Evolutionary conservation across 176 grass and related monocot genomes (phyloP), one percentile per base, ranked within the genome.

Genomic region (Poa pratensis): DNA sequence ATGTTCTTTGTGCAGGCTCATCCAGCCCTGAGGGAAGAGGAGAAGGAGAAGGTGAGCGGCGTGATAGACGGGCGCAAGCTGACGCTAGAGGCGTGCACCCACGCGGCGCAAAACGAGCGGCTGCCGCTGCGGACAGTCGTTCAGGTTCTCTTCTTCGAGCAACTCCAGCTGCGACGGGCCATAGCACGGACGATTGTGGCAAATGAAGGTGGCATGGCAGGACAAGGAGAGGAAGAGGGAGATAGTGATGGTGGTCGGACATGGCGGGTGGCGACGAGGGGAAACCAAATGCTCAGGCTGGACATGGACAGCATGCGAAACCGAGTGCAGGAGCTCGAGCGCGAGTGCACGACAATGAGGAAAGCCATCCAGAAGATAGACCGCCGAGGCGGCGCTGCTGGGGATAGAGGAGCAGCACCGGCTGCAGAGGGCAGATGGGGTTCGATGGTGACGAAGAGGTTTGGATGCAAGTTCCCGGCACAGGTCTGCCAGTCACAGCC

Each of bases 71-170:
- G 92, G 11, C 94, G 91, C 30, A 99, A 99, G 83, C 81, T 99
- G 74, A 99, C 97, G 20, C 85, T 99, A 9, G 97, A 99, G 84
- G 97, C 97, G 27, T 99, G 94, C 84, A 92, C 94, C 9, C 97
- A 99, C 66, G 97, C 94, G 5, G 92, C 94, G 57, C 97, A 99
- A 88, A 96, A 99, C 19, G 97, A 99, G 23, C 90, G 97, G 70
- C 83, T 99, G 76, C 94, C 97, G 3, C 79, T 96, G 40, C 86
- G 97, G 64, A 91, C 97, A 7, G 94, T 99, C 1, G 97, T 99
- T 59, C 97, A 96, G 79, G 97, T 96, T 59, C 90, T 99, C 42
- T 99, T 99, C 90, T 99, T 99, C 88, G 97, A 99, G 88, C 97
- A 99, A 84, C 90, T 96, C 18, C 97, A 99, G 90, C 92, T 99